Conservation (phyloP, 2,329 filamentous ascomycete genomes). For the Cyphellophora europaea region DNA sequence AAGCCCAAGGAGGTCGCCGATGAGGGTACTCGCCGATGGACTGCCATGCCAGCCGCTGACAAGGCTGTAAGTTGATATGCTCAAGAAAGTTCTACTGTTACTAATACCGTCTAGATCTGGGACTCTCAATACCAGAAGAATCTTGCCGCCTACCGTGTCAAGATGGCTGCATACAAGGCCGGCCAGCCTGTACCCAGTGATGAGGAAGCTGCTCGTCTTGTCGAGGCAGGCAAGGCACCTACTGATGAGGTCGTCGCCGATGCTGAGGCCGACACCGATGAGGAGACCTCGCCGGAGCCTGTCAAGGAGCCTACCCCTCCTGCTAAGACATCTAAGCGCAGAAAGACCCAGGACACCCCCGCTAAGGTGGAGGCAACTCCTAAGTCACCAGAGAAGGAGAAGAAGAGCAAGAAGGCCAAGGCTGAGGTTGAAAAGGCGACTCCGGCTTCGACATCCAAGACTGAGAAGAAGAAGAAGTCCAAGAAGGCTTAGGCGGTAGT, state of each 20-base stretch:
- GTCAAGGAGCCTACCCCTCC: slow-evolving; percentile 34
- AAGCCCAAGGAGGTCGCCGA: slow-evolving; percentile 81
- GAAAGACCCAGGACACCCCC: slow-evolving; percentile 30
- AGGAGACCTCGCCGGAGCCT: slow-evolving; percentile 27
- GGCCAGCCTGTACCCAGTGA: slow-evolving; percentile 35
- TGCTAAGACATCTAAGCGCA: slow-evolving; percentile 30
- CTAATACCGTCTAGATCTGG: slow-evolving; percentile 34
- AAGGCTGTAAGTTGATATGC: slow-evolving; percentile 57
- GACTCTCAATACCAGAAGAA: slow-evolving; percentile 49
- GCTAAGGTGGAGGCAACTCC: slow-evolving; percentile 27
- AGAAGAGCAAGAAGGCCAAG: slow-evolving; percentile 38
- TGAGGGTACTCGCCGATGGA: slow-evolving; percentile 81
- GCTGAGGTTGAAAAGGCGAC: slow-evolving; percentile 8
- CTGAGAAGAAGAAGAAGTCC: slow-evolving; percentile 18
- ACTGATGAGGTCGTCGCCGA: slow-evolving; percentile 24
- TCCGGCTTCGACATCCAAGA: slow-evolving; percentile 10
- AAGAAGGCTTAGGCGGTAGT: slow-evolving; percentile 11
- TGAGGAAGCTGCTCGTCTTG: slow-evolving; percentile 34
- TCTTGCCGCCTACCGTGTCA: slow-evolving; percentile 46
- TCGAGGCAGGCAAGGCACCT: slow-evolving; percentile 25
- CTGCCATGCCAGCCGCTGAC: slow-evolving; percentile 62
- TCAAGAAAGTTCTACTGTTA: too few species aligned
- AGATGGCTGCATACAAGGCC: slow-evolving; percentile 48
- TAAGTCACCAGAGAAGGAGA: slow-evolving; percentile 27
- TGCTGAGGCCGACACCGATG: slow-evolving; percentile 24